Percentiles rank a stretch among this genome's conserved stretches.
Evolutionary conservation across 2,329 filamentous ascomycete species (phyloP).

Genomic region (Achaetomium macrosporum): DNA sequence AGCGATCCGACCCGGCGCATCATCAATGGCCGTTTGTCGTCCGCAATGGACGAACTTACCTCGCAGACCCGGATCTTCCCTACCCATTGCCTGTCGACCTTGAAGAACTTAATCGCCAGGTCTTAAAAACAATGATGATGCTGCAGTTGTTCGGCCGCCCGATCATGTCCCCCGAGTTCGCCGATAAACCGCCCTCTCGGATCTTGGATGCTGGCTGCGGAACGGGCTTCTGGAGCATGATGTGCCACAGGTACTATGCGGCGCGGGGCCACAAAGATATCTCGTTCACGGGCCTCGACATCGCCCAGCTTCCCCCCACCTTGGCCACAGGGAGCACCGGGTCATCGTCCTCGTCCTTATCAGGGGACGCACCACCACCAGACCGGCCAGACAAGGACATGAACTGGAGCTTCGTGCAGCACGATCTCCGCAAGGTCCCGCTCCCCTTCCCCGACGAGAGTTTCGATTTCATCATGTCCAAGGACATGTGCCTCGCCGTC

Average conservation of each 20-base stretch:
- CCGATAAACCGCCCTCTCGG: conserved; percentile 62
- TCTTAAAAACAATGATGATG: conserved; percentile 72
- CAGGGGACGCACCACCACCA: background rate
- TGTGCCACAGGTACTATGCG: conserved; percentile 75
- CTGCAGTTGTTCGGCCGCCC: conserved; percentile 77
- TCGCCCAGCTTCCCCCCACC: conserved; percentile 51
- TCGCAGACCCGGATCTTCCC: conserved; percentile 62
- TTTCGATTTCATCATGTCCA: conserved; percentile 85
- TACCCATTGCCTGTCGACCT: conserved; percentile 91
- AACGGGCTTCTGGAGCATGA: conserved; percentile 81
- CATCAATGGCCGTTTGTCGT: conserved; percentile 55
- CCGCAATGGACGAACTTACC: conserved; percentile 75
- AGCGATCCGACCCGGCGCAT: conserved; percentile 33
- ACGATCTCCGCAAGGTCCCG: conserved; percentile 70
- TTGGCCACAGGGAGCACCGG: conserved; percentile 7
- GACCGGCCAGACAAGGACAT: conserved; percentile 57
- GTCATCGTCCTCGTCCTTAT: conserved; percentile 9
- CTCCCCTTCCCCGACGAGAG: conserved; percentile 73
- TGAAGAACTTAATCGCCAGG: conserved; percentile 80
- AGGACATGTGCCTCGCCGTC: conserved; percentile 68
- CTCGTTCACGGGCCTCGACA: conserved; percentile 75
- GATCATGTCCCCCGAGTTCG: conserved; percentile 64
- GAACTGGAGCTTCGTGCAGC: conserved; percentile 83
- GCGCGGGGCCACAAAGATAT: conserved; percentile 61
- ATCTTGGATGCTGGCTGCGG: conserved; percentile 87